Evolutionary conservation across 805 yeast species (phyloP), one percentile per base, ranked within the genome.

Genomic region (Yarrowia sp.): DNA sequence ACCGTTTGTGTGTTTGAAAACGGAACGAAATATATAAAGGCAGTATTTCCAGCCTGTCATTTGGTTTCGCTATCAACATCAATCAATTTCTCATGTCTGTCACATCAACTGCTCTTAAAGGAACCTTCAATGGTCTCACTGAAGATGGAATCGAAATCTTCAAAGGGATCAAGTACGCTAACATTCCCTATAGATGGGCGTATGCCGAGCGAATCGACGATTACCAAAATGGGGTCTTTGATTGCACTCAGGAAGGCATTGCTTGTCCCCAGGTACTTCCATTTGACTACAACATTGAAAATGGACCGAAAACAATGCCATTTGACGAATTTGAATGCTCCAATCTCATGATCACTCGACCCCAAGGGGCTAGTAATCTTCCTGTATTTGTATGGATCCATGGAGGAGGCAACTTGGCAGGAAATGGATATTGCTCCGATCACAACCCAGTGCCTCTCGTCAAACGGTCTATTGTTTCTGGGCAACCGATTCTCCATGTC

Each of bases 311-410:
- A 22, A 19, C 21, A 11, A 22, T 51, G 58, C 14, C 30, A 4
- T 51, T 51, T 51, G 58, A 51, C 11, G 58, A 51, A 22, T 11
- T 51, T 2, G 58, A 51, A 8, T 51, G 58, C 21, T 33, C 30
- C 30, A 51, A 51, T 22, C 41, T 51, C 26, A 51, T 51, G 58
- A 33, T 51, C 30, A 51, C 58, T 22, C 30, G 58, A 21, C 58
- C 58, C 2, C 11, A 51, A 11, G 58, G 41, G 4, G 58, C 41
- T n/a, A 5, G 2, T 1, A 33, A 33, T 8, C 41, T 51, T 19
- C 58, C 58, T 9, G 58, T 51, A 0, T 51, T 51, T 51, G 58
- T 51, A 3, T 51, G 58, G 58, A 51, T 51, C 4, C 58, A 51
- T 11, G 58, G 58, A 51, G 58, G 58, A 9, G 58, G 58, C 0